Evolutionary conservation across 2,329 filamentous ascomycete genomes (phyloP).

Genomic region (Colletotrichum sp.): DNA sequence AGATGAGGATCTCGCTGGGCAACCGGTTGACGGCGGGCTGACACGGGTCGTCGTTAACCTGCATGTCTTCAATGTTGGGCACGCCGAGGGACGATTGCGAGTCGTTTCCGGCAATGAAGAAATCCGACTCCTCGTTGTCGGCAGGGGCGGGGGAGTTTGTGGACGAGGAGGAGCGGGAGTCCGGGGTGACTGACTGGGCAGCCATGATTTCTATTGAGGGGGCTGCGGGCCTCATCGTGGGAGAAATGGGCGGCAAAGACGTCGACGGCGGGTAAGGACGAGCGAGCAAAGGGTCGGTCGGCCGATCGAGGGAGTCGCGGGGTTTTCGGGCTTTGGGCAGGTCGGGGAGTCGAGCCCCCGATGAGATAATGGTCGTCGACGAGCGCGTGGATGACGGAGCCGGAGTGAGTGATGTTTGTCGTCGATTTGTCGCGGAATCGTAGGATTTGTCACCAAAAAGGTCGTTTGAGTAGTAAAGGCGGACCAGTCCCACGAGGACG

Average conservation of each 20-base stretch:
- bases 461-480: not conserved
- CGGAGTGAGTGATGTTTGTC: not conserved
- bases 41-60: slow-evolving; percentile 68
- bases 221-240: slow-evolving; percentile 29
- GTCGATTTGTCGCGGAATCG: not conserved
- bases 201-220: slow-evolving; percentile 32
- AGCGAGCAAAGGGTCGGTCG: not conserved
- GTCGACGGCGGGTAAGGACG: not conserved
- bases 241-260: not conserved
- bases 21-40: slow-evolving; percentile 82
- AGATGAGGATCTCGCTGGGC: slow-evolving; percentile 93
- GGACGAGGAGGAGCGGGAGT: slow-evolving; percentile 68
- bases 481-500: slow-evolving; percentile 11
- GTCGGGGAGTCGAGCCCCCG: slow-evolving; percentile 15
- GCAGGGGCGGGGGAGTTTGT: slow-evolving; percentile 77
- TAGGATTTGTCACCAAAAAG: slow-evolving; percentile 16
- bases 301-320: slow-evolving; percentile 2
- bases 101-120: slow-evolving; percentile 87
- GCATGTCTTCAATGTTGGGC: slow-evolving; percentile 78
- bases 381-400: not conserved
- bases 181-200: slow-evolving; percentile 30
- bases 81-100: slow-evolving; percentile 90
- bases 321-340: not conserved
- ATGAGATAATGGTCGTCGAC: not conserved
- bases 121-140: slow-evolving; percentile 92